These are phyloP conservation scores for Cichorium intybus DNA, from an alignment of 140 eudicot species.

Conservation along the genomic window DNA sequence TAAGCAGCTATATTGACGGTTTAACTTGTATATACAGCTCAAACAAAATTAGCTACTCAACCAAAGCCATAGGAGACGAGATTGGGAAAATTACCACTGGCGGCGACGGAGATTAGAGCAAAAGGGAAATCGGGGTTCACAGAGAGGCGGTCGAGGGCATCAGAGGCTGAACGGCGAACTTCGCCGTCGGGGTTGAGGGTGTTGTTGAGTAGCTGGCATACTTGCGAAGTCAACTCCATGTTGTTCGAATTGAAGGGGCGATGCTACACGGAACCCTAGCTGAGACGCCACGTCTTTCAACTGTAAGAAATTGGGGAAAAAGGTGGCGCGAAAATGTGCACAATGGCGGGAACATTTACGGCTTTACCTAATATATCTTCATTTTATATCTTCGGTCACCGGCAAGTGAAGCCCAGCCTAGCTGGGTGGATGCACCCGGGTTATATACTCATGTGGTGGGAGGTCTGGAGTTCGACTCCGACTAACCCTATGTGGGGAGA, in stretches of 20 bases:
- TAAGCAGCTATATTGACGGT: not conserved
- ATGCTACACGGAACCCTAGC: slow-evolving; percentile 40
- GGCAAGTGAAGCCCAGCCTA: no score
- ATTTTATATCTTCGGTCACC: no score
- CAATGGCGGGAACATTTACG: slow-evolving; percentile 34
- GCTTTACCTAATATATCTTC: not conserved
- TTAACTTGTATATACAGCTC: not conserved
- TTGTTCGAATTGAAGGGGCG: slow-evolving; percentile 2
- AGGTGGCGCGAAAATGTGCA: slow-evolving; percentile 25
- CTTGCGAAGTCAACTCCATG: slow-evolving; percentile 27
- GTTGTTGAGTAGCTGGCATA: slow-evolving; percentile 40
- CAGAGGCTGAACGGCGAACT: slow-evolving; percentile 55
- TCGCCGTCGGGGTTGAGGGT: slow-evolving; percentile 57
- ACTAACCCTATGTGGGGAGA: no score
- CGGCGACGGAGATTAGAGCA: slow-evolving; percentile 53
- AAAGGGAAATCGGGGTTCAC: slow-evolving; percentile 39
- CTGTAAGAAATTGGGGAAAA: slow-evolving; percentile 7
- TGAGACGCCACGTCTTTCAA: not conserved
- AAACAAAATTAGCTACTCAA: not conserved
- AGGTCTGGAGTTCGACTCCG: no score
- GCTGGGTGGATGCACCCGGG: no score
- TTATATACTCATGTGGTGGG: no score
- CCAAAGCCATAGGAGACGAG: not conserved
- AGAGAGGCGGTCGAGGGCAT: slow-evolving; percentile 48
- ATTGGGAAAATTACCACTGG: slow-evolving; percentile 33